Percentiles rank a stretch among this genome's conserved stretches.
phyloP scores from a whole-genome alignment of 1,284 basidiomycete genomes.

The Trametes versicolor region DNA sequence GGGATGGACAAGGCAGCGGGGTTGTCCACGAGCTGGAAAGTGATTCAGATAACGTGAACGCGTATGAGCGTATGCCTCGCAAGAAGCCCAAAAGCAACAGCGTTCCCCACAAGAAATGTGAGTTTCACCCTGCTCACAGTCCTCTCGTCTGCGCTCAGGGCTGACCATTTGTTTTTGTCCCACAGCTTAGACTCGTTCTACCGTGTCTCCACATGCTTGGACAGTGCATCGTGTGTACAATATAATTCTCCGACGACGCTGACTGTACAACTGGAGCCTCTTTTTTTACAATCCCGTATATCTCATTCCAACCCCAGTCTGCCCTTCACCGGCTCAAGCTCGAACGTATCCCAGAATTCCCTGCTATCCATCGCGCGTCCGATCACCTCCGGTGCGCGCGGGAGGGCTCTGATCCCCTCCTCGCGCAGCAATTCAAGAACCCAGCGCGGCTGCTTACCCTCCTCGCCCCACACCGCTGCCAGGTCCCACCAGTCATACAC shows the following conservation, averaged over 20 bases:
- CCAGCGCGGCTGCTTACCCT: conserved; percentile 51
- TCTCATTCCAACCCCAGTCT: conserved; percentile 28
- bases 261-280: conserved; percentile 40
- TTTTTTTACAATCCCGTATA: conserved; percentile 45
- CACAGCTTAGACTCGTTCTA: background rate
- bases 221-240: conserved; percentile 4
- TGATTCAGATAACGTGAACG: conserved; percentile 55
- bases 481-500: conserved; percentile 79
- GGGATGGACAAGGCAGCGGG: conserved; percentile 36
- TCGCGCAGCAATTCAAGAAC: conserved; percentile 68
- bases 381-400: conserved; percentile 56
- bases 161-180: background rate
- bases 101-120: conserved; percentile 23
- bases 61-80: conserved; percentile 62
- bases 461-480: conserved; percentile 59
- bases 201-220: background rate
- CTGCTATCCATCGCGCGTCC: conserved; percentile 66
- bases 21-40: conserved; percentile 48
- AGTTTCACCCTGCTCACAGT: background rate
- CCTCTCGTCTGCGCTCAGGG: no score
- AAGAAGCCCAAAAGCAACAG: conserved; percentile 54
- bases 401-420: conserved; percentile 59
- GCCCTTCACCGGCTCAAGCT: conserved; percentile 48
- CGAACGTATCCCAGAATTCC: conserved; percentile 63
- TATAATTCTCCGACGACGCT: conserved; percentile 2